Conservation (phyloP, 305 asterid genomes). For the Fraxinus dipetala region DNA sequence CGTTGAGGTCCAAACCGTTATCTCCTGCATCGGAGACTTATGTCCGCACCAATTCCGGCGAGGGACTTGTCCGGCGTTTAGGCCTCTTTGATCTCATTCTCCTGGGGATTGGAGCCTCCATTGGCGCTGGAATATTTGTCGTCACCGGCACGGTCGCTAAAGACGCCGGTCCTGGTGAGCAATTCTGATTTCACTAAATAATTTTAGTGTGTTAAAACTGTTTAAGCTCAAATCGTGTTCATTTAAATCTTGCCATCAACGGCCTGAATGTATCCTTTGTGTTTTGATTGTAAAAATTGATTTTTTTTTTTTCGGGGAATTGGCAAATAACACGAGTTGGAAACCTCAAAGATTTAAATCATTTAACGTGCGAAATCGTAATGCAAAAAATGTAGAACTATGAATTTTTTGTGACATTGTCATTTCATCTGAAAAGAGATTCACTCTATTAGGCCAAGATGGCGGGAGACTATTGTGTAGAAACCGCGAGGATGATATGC, state of each 20-base stretch:
- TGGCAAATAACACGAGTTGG: background rate
- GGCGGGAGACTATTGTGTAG: background rate
- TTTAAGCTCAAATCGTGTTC: background rate
- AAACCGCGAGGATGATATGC: background rate
- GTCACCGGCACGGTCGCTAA: conserved; percentile 96
- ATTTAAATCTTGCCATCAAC: background rate
- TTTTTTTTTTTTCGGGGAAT: background rate
- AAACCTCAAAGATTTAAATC: background rate
- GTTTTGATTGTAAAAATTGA: background rate
- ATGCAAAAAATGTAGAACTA: background rate
- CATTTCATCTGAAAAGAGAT: background rate
- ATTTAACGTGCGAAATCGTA: background rate
- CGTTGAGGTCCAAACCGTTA: conserved; percentile 64
- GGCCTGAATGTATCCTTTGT: background rate
- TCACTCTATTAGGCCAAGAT: background rate
- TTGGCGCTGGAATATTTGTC: conserved; percentile 94
- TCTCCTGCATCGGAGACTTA: conserved; percentile 38
- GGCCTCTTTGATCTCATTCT: conserved; percentile 76
- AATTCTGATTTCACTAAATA: background rate
- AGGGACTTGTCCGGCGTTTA: conserved; percentile 70
- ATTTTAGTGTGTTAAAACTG: background rate
- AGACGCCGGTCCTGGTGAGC: conserved; percentile 91
- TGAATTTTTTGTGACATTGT: background rate
- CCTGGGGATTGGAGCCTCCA: conserved; percentile 89
- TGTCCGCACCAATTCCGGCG: conserved; percentile 38